Conservation (phyloP, 2,329 filamentous ascomycete species). For the Cercospora beticola region DNA sequence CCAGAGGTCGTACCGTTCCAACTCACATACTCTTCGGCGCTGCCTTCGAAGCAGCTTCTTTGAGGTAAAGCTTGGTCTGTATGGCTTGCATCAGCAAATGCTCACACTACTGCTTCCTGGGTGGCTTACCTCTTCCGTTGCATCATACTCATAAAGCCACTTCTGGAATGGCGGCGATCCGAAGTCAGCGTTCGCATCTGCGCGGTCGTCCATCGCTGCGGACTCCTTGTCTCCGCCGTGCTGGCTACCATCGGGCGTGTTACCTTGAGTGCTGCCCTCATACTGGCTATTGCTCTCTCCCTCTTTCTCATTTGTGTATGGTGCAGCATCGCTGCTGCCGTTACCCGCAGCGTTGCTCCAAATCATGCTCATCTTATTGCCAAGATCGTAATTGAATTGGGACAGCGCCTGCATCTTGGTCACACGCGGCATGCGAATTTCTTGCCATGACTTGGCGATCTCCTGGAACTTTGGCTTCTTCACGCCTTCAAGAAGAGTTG, state of each 20-base stretch:
- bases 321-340: not conserved
- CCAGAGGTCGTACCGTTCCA: not conserved
- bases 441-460: not conserved
- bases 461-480: not conserved
- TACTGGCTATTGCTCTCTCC: not conserved
- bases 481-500: not conserved
- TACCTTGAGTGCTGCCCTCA: not conserved
- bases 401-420: not conserved
- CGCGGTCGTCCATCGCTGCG: not conserved
- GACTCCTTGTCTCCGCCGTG: not conserved
- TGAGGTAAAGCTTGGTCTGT: not conserved
- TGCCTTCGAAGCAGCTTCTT: not conserved
- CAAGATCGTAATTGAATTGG: not conserved
- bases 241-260: not conserved
- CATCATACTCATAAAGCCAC: not conserved
- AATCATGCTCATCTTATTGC: not conserved
- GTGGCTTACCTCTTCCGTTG: not conserved
- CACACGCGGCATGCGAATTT: not conserved
- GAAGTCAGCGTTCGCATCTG: not conserved
- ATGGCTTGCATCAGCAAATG: not conserved
- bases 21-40: not conserved
- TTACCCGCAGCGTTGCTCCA: not conserved
- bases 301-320: not conserved
- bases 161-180: not conserved
- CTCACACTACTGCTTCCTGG: not conserved